Conservation (phyloP, 2,329 filamentous ascomycete species). For the Truncatella angustata region DNA sequence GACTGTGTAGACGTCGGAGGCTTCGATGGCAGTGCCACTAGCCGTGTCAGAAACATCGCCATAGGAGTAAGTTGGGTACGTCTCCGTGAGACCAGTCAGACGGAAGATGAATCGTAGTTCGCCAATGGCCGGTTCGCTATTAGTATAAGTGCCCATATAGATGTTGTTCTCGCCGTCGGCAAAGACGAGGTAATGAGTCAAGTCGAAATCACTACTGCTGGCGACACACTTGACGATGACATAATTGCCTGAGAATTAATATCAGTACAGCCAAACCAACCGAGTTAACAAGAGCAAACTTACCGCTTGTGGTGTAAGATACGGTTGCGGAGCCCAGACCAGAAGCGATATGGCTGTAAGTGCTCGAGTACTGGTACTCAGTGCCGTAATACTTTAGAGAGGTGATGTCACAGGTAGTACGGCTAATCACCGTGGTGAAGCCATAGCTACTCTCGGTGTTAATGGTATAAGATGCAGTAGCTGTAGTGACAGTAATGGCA, state of each 20-base stretch:
- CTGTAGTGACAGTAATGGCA: slow-evolving; percentile 23
- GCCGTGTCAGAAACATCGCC: slow-evolving; percentile 45
- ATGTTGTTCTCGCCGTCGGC: slow-evolving; percentile 46
- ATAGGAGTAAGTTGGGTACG: slow-evolving; percentile 32
- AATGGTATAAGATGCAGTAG: slow-evolving; percentile 21
- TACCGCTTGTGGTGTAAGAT: slow-evolving; percentile 30
- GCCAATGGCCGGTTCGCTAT: slow-evolving; percentile 41
- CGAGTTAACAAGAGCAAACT: slow-evolving; percentile 22
- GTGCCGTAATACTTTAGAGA: slow-evolving; percentile 48
- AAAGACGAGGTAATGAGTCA: slow-evolving; percentile 55
- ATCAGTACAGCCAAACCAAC: slow-evolving; percentile 20
- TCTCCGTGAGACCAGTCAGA: slow-evolving; percentile 31
- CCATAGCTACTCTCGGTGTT: slow-evolving; percentile 25
- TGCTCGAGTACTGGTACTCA: slow-evolving; percentile 47
- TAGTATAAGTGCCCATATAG: slow-evolving; percentile 51
- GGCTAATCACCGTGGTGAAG: slow-evolving; percentile 25
- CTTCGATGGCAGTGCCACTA: slow-evolving; percentile 47
- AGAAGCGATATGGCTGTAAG: slow-evolving; percentile 50
- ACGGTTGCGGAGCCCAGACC: slow-evolving; percentile 51
- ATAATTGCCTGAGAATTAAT: slow-evolving; percentile 44
- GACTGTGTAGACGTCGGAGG: slow-evolving; percentile 45
- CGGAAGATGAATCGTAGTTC: slow-evolving; percentile 52
- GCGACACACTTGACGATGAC: slow-evolving; percentile 54
- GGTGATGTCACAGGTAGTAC: slow-evolving; percentile 50
- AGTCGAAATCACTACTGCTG: slow-evolving; percentile 35